These are phyloP conservation scores for Ogataea degrootiae DNA, from an alignment of 805 yeast species.

Conservation along the genomic window DNA sequence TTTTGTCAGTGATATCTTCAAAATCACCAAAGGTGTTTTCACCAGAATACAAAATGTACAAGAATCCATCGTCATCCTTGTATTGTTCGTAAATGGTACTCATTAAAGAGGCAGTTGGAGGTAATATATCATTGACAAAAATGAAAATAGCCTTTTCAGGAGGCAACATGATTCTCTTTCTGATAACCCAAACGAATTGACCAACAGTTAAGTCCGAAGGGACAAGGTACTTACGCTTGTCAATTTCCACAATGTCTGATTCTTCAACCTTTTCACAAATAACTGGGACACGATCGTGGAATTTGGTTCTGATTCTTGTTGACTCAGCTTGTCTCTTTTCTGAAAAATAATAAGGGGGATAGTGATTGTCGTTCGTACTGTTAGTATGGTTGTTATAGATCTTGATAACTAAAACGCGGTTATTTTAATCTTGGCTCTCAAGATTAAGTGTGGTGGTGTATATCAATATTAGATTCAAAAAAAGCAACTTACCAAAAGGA, in stretches of 20 bases:
- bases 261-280: conserved; percentile 97
- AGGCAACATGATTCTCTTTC: conserved; percentile 92
- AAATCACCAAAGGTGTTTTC: conserved; percentile 89
- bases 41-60: conserved; percentile 93
- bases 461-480: background rate
- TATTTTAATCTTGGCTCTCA: background rate
- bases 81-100: conserved; percentile 93
- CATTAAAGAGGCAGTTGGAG: conserved; percentile 97
- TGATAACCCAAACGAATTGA: conserved; percentile 94
- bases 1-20: conserved; percentile 15
- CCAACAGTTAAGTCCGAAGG: conserved; percentile 97
- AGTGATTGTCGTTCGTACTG: background rate
- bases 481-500: conserved; percentile 68
- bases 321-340: conserved; percentile 96
- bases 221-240: conserved; percentile 93
- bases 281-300: conserved; percentile 89
- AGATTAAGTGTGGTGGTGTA: background rate
- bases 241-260: conserved; percentile 92
- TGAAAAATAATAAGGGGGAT: conserved; percentile 20
- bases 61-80: conserved; percentile 95
- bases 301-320: conserved; percentile 81
- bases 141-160: conserved; percentile 97
- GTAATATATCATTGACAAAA: conserved; percentile 93
- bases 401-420: too few species aligned
- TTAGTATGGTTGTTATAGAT: background rate